Evolutionary conservation across 1,284 basidiomycete genomes (phyloP).

Genomic region (Coniferiporia weirii): DNA sequence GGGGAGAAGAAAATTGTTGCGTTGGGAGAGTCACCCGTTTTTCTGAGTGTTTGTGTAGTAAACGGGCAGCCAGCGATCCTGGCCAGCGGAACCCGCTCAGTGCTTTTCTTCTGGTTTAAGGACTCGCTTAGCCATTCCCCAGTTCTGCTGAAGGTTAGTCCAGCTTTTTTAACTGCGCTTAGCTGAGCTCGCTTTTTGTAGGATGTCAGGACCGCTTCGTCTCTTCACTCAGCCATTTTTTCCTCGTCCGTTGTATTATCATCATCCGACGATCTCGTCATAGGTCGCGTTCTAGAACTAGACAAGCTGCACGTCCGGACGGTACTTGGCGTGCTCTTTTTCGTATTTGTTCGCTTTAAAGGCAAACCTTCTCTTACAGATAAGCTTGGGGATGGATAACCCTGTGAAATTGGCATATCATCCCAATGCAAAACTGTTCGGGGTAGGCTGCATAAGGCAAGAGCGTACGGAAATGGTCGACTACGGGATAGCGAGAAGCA

Average conservation of each 20-base stretch:
- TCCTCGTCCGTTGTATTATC: constrained; percentile 55
- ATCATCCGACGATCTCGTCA: constrained; percentile 47
- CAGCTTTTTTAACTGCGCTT: background rate
- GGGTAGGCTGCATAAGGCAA: constrained; percentile 52
- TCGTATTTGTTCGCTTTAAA: background rate
- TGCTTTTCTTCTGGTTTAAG: constrained; percentile 62
- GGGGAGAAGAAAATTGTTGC: constrained; percentile 53
- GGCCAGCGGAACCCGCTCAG: constrained; percentile 59
- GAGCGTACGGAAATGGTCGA: constrained; percentile 54
- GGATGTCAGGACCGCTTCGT: constrained; percentile 56
- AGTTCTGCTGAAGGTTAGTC: constrained; percentile 63
- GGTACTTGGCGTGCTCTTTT: constrained; percentile 33
- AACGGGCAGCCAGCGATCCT: constrained; percentile 52
- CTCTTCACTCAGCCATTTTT: constrained; percentile 44
- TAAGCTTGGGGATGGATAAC: constrained; percentile 61
- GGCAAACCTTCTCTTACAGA: constrained; percentile 35
- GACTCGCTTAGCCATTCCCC: constrained; percentile 65
- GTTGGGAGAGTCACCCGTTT: constrained; percentile 67
- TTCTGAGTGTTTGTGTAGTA: constrained; percentile 46
- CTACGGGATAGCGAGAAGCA: constrained; percentile 42
- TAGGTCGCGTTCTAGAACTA: constrained; percentile 64
- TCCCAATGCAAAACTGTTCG: constrained; percentile 50
- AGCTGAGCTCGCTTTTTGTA: constrained; percentile 26
- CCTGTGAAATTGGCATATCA: constrained; percentile 62
- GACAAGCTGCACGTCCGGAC: constrained; percentile 81